A percentile compares a stretch with the other conserved stretches of the same genome.
Evolutionary conservation across 805 yeast genomes (phyloP).

Genomic region (Hanseniaspora clermontiae): DNA sequence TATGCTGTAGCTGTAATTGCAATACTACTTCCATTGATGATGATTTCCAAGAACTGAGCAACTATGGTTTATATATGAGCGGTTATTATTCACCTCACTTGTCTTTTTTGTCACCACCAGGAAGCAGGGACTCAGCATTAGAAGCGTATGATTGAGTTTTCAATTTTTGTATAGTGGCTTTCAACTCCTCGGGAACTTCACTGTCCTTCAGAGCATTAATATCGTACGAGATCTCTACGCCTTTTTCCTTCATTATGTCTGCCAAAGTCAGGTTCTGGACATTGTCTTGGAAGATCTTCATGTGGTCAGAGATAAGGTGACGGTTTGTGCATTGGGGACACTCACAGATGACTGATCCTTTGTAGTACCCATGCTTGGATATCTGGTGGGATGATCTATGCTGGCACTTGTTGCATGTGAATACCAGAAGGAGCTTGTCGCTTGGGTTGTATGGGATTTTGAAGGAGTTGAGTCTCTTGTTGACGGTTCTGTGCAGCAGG

Average conservation of each 20-base stretch:
- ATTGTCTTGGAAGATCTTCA: constrained; percentile 70
- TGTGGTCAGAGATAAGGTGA: constrained; percentile 82
- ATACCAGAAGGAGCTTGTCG: constrained; percentile 62
- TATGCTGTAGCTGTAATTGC: background rate
- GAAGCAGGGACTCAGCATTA: constrained; percentile 13
- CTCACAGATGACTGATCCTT: constrained; percentile 76
- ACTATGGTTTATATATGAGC: background rate
- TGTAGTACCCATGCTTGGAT: constrained; percentile 79
- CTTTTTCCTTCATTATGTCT: constrained; percentile 62
- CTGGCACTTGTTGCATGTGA: constrained; percentile 81
- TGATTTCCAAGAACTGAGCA: background rate
- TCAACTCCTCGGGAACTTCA: constrained; percentile 26
- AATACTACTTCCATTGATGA: background rate
- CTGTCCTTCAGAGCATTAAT: constrained; percentile 52
- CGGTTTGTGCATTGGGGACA: constrained; percentile 86
- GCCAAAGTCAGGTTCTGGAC: constrained; percentile 50
- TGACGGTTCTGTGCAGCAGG: background rate
- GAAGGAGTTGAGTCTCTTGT: background rate
- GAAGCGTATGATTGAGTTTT: constrained; percentile 13
- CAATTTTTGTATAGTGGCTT: constrained; percentile 14
- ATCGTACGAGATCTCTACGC: constrained; percentile 55
- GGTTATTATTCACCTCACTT: no score
- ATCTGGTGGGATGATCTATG: constrained; percentile 79
- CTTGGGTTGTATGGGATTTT: constrained; percentile 2
- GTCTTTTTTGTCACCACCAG: constrained; percentile 18